phyloP scores from a whole-genome alignment of 768 basidiomycete species.

The Leccinum pellstonianum region DNA sequence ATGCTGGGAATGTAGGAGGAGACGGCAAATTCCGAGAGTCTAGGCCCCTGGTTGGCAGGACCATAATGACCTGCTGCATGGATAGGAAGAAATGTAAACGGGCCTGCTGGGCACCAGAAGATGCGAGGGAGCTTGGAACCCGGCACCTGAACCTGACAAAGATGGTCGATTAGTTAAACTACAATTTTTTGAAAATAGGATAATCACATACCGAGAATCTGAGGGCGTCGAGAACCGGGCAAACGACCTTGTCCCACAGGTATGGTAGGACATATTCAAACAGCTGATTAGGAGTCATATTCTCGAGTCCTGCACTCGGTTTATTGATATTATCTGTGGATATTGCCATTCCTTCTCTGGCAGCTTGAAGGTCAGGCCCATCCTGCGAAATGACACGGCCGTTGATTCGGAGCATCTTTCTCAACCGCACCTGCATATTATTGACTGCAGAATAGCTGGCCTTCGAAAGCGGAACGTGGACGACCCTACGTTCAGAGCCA shows the following conservation, averaged over 20 bases:
- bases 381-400: not conserved
- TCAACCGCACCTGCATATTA: not conserved
- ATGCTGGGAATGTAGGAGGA: conserved; percentile 16
- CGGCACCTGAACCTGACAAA: not conserved
- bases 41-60: not conserved
- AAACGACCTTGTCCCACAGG: not conserved
- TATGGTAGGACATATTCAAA: not conserved
- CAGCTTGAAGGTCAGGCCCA: not conserved
- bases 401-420: not conserved
- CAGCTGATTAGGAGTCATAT: not conserved
- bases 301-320: not conserved
- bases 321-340: too few species aligned
- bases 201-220: not conserved
- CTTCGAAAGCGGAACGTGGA: not conserved
- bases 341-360: too few species aligned
- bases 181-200: not conserved
- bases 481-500: not conserved
- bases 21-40: conserved; percentile 6
- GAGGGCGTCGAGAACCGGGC: not conserved
- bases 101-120: not conserved
- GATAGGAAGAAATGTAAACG: not conserved
- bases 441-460: not conserved
- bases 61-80: conserved; percentile 1
- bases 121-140: not conserved
- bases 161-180: not conserved